These are phyloP conservation scores for Albophoma yamanashiensis DNA, from an alignment of 2,329 filamentous ascomycete species.

Conservation along the genomic window DNA sequence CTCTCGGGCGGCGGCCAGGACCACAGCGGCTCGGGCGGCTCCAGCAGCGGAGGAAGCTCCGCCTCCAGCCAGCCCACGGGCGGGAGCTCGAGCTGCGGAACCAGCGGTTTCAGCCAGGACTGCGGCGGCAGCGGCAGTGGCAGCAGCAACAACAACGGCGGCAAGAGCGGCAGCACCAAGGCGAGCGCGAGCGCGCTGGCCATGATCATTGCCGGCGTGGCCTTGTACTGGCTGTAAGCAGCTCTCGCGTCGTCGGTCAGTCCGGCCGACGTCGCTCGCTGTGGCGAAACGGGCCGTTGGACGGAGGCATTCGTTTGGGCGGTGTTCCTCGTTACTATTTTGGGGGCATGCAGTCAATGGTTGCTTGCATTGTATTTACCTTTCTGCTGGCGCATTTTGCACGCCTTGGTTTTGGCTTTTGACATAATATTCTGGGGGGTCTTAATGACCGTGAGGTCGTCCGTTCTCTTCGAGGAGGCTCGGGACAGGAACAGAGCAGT, in stretches of 20 bases:
- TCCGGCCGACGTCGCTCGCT: too few relatives aligned
- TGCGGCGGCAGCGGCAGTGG: conserved; percentile 16
- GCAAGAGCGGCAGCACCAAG: conserved; percentile 20
- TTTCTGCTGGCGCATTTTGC: neutral
- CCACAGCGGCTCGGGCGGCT: conserved; percentile 6
- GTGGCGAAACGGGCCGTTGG: neutral
- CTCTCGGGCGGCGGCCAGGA: conserved; percentile 14
- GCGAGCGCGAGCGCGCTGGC: conserved; percentile 24
- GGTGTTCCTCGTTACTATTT: neutral
- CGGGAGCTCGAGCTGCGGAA: conserved; percentile 18
- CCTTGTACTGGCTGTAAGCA: conserved; percentile 23
- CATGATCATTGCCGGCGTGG: conserved; percentile 24
- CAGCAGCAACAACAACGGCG: conserved; percentile 12
- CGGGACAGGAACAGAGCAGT: neutral
- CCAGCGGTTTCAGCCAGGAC: conserved; percentile 28
- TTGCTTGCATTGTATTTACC: neutral
- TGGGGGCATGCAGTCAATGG: neutral
- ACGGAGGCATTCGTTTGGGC: neutral
- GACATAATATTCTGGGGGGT: neutral
- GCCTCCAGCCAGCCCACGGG: conserved; percentile 6
- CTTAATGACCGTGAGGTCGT: conserved; percentile 1
- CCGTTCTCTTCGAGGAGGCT: neutral
- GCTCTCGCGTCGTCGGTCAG: too few relatives aligned
- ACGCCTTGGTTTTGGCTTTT: neutral
- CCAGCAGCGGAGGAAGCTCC: conserved; percentile 9